phyloP scores from a whole-genome alignment of 345 rosid species.

The Cardiospermum halicacabum region DNA sequence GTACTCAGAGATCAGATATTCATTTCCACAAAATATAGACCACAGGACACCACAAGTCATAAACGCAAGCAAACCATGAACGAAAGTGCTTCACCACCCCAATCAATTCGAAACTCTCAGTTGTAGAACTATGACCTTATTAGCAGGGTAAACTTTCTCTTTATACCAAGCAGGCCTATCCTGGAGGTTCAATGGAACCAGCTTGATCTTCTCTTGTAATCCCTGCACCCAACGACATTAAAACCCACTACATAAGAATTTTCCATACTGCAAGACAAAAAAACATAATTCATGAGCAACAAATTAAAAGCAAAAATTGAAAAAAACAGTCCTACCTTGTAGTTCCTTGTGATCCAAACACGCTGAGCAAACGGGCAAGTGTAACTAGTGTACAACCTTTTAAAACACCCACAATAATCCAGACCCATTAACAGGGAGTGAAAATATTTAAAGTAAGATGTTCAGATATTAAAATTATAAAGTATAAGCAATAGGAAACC shows the following conservation, averaged over 20 bases:
- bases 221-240: conserved; percentile 53
- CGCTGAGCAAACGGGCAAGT: conserved; percentile 82
- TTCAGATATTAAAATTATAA: too few species aligned
- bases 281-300: too few species aligned
- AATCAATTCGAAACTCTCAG: too few species aligned
- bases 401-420: neutral
- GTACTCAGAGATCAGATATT: too few species aligned
- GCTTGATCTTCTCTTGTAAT: conserved; percentile 68
- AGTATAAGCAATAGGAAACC: too few species aligned
- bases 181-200: conserved; percentile 62
- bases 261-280: too few species aligned
- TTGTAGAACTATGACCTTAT: conserved; percentile 72
- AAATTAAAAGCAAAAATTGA: too few species aligned
- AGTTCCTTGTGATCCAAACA: conserved; percentile 72
- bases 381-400: conserved; percentile 67
- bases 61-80: too few species aligned
- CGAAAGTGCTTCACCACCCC: too few species aligned
- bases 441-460: neutral
- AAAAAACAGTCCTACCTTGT: conserved; percentile 44
- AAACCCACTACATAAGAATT: too few species aligned
- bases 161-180: conserved; percentile 83
- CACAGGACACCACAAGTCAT: too few species aligned
- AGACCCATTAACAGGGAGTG: neutral
- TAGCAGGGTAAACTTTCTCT: conserved; percentile 72
- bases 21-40: too few species aligned